Conservation (phyloP, 202 grass and related monocot species). For the Carex sylvatica region DNA sequence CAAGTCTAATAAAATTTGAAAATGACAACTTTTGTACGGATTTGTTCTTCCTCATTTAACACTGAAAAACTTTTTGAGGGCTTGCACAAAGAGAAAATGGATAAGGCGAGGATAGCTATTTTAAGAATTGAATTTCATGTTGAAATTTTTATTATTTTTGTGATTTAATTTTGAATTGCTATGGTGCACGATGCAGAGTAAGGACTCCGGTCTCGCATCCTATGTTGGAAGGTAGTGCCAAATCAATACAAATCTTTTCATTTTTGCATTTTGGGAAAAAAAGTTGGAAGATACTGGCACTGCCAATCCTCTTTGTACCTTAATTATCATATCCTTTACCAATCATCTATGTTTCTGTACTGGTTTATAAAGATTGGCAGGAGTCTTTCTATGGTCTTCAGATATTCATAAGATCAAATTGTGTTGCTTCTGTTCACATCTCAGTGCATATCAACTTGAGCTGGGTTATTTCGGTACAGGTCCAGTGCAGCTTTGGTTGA, state of each 20-base stretch:
- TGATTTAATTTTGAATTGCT: not conserved
- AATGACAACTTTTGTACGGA: slow-evolving; percentile 34
- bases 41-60: slow-evolving; percentile 75
- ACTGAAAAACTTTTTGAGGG: slow-evolving; percentile 83
- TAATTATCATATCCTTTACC: too few relatives aligned
- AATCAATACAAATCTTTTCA: not conserved
- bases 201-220: slow-evolving; percentile 82
- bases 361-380: too few relatives aligned
- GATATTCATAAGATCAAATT: too few relatives aligned
- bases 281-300: too few relatives aligned
- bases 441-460: too few relatives aligned
- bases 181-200: slow-evolving; percentile 41
- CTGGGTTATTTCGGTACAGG: too few relatives aligned
- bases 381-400: too few relatives aligned
- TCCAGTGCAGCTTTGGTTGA: too few relatives aligned
- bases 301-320: too few relatives aligned
- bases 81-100: slow-evolving; percentile 77
- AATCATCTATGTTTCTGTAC: too few relatives aligned
- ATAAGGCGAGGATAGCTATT: slow-evolving; percentile 46
- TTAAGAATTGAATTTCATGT: not conserved
- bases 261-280: too few relatives aligned
- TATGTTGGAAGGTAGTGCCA: slow-evolving; percentile 77
- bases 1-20: not conserved
- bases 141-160: not conserved
- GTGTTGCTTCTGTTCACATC: too few relatives aligned